Base-by-base conservation (phyloP, 2,329 filamentous ascomycete species). In the Cladosporium sp. region DNA sequence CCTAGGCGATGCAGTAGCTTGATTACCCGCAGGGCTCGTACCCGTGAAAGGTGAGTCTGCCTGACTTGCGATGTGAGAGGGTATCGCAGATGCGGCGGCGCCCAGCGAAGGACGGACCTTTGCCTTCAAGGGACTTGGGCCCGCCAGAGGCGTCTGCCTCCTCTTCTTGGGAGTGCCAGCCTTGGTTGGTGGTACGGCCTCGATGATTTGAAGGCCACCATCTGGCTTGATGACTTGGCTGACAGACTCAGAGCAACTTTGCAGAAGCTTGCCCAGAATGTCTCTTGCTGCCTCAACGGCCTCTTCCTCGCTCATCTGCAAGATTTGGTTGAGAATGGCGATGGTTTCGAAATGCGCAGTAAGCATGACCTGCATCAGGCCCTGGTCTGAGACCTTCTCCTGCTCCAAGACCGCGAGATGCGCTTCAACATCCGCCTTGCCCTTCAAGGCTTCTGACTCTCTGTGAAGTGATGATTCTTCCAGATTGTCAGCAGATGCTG, bases 271-370 rank as follows among this genome's bases (percentile, higher is more conserved):
- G 52, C 81, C 78, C 43, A 98, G 83, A 40, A 91, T 83, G 18
- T 76, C 77, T 65, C 85, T 89, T 20, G 91, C 93, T 50, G 87
- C 84, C 13, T 84, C 75, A 2, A 96, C 79, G 1, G 92, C 93
- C 54, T 94, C 85, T 29, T 85, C 82, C 65, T 95, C 88, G 51
- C 79, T 85, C 83, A 97, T 89, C 30, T 80, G 76, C 58, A 92
- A 80, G 19, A 93, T 88, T 57, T 88, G 86, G 49, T 85, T 83
- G 48, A 98, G 79, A 0, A 90, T 88, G 4, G 88, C 77, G 53
- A 97, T 80, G 2, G 91, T 92, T 61, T 96, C 91, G 59, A 98
- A 95, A 62, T 97, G 92, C 11, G 92, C 88, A 47, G 86, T 85
- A 9, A 97, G 79, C 49, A 98, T 78, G 43, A 88, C 80, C 68